These are phyloP conservation scores for Ceratobasidium sp. DNA, from an alignment of 1,284 basidiomycete genomes.

Conservation along the genomic window DNA sequence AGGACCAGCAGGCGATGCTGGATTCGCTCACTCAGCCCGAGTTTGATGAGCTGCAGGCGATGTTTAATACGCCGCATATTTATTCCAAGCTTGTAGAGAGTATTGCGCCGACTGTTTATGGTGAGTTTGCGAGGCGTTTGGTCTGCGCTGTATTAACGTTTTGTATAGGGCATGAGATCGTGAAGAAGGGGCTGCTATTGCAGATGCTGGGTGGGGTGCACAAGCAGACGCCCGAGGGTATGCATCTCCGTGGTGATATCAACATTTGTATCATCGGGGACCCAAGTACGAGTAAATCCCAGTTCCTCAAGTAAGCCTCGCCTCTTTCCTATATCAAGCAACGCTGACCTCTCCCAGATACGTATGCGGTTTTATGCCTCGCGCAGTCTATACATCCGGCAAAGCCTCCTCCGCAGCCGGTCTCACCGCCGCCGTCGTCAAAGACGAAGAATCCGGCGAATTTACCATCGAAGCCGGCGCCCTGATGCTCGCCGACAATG, in stretches of 20 bases:
- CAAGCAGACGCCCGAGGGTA: slow-evolving; percentile 96
- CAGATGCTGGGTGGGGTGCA: slow-evolving; percentile 99
- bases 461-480: slow-evolving; percentile 99
- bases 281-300: slow-evolving; percentile 96
- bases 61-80: slow-evolving; percentile 95
- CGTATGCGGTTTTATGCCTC: slow-evolving; percentile 98
- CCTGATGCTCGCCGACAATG: slow-evolving; percentile 99
- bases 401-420: slow-evolving; percentile 99
- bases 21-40: slow-evolving; percentile 92
- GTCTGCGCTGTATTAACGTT: not conserved
- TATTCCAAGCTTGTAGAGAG: slow-evolving; percentile 95
- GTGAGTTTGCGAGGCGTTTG: slow-evolving; percentile 51
- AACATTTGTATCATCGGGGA: slow-evolving; percentile 99
- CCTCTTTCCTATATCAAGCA: slow-evolving; percentile 14
- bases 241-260: slow-evolving; percentile 97
- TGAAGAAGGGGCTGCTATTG: slow-evolving; percentile 97
- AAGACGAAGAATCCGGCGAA: slow-evolving; percentile 98
- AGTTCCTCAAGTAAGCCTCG: slow-evolving; percentile 90
- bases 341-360: slow-evolving; percentile 68
- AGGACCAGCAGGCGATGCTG: slow-evolving; percentile 82
- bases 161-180: slow-evolving; percentile 84
- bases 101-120: slow-evolving; percentile 98
- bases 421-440: slow-evolving; percentile 98
- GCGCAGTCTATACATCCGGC: slow-evolving; percentile 98
- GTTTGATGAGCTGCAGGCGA: slow-evolving; percentile 92